These are phyloP conservation scores for Nidula microcarpa DNA, from an alignment of 768 basidiomycete genomes.

Conservation along the genomic window DNA sequence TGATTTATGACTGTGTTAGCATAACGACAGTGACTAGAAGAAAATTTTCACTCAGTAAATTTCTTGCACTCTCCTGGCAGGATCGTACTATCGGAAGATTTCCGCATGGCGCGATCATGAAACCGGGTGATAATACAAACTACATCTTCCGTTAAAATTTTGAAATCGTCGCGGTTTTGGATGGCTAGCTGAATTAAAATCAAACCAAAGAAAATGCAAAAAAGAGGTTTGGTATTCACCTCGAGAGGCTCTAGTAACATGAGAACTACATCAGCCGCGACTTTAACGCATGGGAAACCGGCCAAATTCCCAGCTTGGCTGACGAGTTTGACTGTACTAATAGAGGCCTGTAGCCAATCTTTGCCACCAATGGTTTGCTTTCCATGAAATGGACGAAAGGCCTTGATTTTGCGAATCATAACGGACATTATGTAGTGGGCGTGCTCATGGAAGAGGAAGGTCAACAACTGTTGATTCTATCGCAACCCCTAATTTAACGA, in stretches of 20 bases:
- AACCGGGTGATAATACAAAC: neutral
- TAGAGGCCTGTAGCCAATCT: neutral
- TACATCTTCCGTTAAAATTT: neutral
- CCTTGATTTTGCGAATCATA: neutral
- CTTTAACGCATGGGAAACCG: neutral
- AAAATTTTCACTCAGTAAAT: neutral
- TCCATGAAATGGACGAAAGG: neutral
- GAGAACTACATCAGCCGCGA: neutral
- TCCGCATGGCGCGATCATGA: neutral
- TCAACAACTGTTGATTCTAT: no score
- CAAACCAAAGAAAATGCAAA: neutral
- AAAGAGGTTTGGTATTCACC: neutral
- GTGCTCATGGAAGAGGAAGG: no score
- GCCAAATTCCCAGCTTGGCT: neutral
- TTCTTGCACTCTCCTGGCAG: neutral
- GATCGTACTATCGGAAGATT: neutral
- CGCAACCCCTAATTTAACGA: no score
- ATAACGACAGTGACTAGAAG: neutral
- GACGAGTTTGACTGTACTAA: neutral
- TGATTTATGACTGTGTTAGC: neutral
- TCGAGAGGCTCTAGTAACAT: neutral
- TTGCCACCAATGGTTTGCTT: neutral
- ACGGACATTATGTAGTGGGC: neutral
- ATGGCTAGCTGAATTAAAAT: neutral
- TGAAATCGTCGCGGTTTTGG: neutral